Percentiles rank a stretch among this genome's conserved stretches.
These are phyloP conservation scores for Suillus brevipes DNA, from an alignment of 768 basidiomycete genomes.

Conservation along the genomic window DNA sequence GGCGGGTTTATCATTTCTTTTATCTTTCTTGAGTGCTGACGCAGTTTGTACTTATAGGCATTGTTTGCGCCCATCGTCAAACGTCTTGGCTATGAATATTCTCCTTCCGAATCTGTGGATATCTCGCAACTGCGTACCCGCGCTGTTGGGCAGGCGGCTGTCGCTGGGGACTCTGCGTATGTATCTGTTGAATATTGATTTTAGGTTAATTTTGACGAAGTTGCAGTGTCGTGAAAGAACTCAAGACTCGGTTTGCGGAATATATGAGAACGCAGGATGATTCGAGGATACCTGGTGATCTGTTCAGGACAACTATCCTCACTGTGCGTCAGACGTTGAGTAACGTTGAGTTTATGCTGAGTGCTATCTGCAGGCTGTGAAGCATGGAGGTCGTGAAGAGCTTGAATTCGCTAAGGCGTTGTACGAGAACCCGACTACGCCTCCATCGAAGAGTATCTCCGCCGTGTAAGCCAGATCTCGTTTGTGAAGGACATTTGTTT, in stretches of 20 bases:
- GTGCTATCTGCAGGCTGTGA: constrained; percentile 53
- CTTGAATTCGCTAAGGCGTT: constrained; percentile 72
- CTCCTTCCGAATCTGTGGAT: constrained; percentile 64
- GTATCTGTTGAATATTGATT: constrained; percentile 6
- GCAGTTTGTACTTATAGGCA: constrained; percentile 36
- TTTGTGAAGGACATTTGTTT: constrained; percentile 1
- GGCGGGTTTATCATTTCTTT: constrained; percentile 39
- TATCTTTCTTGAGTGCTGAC: neutral
- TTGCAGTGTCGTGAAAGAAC: constrained; percentile 69
- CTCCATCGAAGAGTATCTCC: constrained; percentile 61
- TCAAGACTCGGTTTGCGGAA: constrained; percentile 66
- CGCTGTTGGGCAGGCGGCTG: constrained; percentile 61
- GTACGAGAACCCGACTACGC: constrained; percentile 71
- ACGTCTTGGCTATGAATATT: constrained; percentile 76
- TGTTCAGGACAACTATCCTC: constrained; percentile 57
- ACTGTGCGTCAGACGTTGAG: constrained; percentile 41
- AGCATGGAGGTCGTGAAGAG: constrained; percentile 71
- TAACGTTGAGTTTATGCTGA: neutral
- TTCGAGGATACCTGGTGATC: constrained; percentile 77
- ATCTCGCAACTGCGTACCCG: constrained; percentile 70
- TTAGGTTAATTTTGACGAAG: neutral
- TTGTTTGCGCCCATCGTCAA: constrained; percentile 77
- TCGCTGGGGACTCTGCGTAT: constrained; percentile 43
- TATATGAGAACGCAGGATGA: constrained; percentile 75
- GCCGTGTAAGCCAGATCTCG: constrained; percentile 54